Percentiles rank a stretch among this genome's conserved stretches.
phyloP scores from a whole-genome alignment of 1,139 yeast genomes.

The Groenewaldozyma sp. region DNA sequence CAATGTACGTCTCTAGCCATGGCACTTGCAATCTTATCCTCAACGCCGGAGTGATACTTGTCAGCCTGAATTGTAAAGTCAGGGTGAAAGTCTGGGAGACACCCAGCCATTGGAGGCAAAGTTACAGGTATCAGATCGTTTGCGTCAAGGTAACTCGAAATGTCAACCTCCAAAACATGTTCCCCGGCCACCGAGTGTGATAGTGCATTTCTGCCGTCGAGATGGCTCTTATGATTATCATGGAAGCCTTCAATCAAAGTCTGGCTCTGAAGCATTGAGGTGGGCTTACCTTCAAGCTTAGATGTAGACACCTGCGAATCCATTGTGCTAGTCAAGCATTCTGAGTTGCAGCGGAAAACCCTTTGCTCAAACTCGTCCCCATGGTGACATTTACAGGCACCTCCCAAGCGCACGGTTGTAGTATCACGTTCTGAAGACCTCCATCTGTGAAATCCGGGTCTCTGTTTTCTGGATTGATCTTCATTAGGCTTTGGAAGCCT shows the following conservation, averaged over 20 bases:
- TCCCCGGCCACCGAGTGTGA: no score
- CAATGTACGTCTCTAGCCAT: conserved; percentile 19
- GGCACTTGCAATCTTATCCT: conserved; percentile 17
- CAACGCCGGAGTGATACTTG: conserved; percentile 18
- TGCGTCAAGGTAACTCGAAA: conserved; percentile 3
- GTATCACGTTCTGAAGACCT: conserved; percentile 15
- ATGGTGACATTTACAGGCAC: no score
- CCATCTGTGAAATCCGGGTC: conserved; percentile 13
- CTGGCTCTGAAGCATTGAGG: no score
- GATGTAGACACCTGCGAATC: no score
- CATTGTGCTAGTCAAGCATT: no score
- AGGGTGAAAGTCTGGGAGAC: conserved; percentile 23
- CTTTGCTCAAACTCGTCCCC: no score
- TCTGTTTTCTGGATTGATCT: background rate
- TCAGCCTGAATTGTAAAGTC: conserved; percentile 24
- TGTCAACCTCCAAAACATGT: conserved; percentile 11
- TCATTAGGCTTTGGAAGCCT: background rate
- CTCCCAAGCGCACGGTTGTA: conserved; percentile 11
- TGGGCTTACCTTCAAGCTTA: no score
- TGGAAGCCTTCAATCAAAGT: no score
- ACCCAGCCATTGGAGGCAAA: conserved; percentile 24
- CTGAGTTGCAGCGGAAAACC: no score
- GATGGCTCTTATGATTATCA: no score
- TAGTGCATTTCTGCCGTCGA: no score
- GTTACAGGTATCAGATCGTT: conserved; percentile 14